A percentile compares a stretch with the other conserved stretches of the same genome.
These are phyloP conservation scores for Ploettnerulaceae sp. DNA, from an alignment of 2,329 filamentous ascomycete genomes.

Conservation along the genomic window DNA sequence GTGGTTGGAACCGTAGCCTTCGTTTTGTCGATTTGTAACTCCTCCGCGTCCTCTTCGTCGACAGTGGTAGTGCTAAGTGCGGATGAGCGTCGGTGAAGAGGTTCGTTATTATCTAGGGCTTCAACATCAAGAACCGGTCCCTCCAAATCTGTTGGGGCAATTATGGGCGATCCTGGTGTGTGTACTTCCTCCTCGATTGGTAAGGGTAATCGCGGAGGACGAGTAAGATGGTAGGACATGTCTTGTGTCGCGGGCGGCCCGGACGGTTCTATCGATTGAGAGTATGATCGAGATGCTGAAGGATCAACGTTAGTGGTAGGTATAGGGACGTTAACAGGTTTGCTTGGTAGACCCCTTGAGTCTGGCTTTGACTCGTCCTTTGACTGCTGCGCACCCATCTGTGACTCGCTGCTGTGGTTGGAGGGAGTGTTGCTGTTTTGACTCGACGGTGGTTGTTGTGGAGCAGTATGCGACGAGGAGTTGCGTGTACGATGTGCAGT, in stretches of 20 bases:
- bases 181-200: slow-evolving; percentile 91
- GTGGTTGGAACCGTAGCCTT: slow-evolving; percentile 75
- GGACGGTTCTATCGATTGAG: slow-evolving; percentile 49
- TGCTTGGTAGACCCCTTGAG: slow-evolving; percentile 42
- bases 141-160: slow-evolving; percentile 59
- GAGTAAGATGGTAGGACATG: slow-evolving; percentile 56
- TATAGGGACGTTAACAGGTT: slow-evolving; percentile 51
- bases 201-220: slow-evolving; percentile 84
- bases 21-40: slow-evolving; percentile 69
- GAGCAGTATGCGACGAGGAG: slow-evolving; percentile 15
- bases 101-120: slow-evolving; percentile 43
- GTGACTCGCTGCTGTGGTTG: slow-evolving; percentile 22
- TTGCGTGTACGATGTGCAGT: slow-evolving; percentile 30
- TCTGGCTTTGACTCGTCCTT: slow-evolving; percentile 35
- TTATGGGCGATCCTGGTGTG: slow-evolving; percentile 84
- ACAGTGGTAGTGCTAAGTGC: slow-evolving; percentile 57
- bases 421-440: slow-evolving; percentile 21
- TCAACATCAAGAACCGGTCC: slow-evolving; percentile 34
- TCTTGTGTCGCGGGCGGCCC: slow-evolving; percentile 38
- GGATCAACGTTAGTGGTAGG: slow-evolving; percentile 27
- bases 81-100: slow-evolving; percentile 48
- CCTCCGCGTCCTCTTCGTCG: slow-evolving; percentile 80
- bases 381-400: slow-evolving; percentile 24
- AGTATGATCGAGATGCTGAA: slow-evolving; percentile 27
- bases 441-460: slow-evolving; percentile 16